A percentile compares a stretch with the other conserved stretches of the same genome.
These are phyloP conservation scores for Carex scoparia DNA, from an alignment of 176 grass and related monocot species.

Conservation along the genomic window DNA sequence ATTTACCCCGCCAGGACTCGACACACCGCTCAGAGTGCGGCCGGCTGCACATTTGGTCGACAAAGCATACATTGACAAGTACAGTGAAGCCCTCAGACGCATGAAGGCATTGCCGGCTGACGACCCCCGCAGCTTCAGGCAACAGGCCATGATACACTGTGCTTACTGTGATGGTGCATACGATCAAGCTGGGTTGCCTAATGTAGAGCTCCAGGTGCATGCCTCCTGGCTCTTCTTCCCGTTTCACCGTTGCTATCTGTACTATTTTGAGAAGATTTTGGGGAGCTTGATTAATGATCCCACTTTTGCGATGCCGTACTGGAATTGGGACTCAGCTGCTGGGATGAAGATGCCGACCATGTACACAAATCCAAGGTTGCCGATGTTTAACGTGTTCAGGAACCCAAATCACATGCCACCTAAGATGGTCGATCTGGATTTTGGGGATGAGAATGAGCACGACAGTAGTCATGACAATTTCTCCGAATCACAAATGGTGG, in stretches of 20 bases:
- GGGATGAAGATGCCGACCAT: constrained; percentile 35
- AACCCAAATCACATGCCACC: constrained; percentile 33
- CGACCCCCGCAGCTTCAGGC: constrained; percentile 47
- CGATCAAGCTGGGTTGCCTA: constrained; percentile 6
- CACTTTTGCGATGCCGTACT: constrained; percentile 37
- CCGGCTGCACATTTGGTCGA: constrained; percentile 23
- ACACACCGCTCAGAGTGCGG: constrained; percentile 25
- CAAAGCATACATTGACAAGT: constrained; percentile 45
- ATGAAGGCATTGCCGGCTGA: constrained; percentile 33
- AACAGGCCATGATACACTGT: constrained; percentile 59
- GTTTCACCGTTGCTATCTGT: constrained; percentile 49
- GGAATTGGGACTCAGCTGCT: constrained; percentile 49
- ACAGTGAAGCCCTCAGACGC: constrained; percentile 20
- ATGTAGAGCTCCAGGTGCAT: constrained; percentile 39
- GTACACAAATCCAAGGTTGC: constrained; percentile 17
- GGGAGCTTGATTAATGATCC: constrained; percentile 38
- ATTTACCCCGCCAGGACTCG: constrained; percentile 29
- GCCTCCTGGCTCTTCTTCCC: constrained; percentile 57
- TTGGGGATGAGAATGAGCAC: background rate
- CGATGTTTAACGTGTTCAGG: constrained; percentile 26
- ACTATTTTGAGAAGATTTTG: constrained; percentile 63
- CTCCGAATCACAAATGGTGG: constrained; percentile 22
- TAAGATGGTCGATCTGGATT: constrained; percentile 32
- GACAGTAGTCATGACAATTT: background rate
- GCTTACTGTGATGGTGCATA: constrained; percentile 53